Percentiles rank a stretch among this genome's conserved stretches.
phyloP scores from a whole-genome alignment of 1,284 basidiomycete species.

The Puccinia polysora region DNA sequence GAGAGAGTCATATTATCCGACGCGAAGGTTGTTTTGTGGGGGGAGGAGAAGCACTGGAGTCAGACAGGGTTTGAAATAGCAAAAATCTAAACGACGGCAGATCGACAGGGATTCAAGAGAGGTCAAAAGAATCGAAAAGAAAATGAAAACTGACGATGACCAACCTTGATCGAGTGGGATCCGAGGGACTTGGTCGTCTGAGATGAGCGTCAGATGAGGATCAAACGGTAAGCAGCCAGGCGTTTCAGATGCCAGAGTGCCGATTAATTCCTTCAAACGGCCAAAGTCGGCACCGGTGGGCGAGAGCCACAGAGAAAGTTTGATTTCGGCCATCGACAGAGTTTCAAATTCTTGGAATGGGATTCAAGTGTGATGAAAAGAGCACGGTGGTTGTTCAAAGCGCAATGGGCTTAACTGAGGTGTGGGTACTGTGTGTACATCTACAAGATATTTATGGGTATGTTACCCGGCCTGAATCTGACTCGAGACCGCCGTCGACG shows the following conservation, averaged over 20 bases:
- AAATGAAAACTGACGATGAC: slow-evolving; percentile 21
- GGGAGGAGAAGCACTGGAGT: neutral
- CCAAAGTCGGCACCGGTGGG: slow-evolving; percentile 9
- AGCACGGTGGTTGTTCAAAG: no score
- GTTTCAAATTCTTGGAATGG: no score
- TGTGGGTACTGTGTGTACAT: no score
- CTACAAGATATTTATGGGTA: no score
- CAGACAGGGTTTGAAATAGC: neutral
- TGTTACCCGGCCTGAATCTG: no score
- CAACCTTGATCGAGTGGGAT: slow-evolving; percentile 30
- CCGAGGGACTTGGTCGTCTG: slow-evolving; percentile 32
- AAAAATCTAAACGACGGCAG: neutral
- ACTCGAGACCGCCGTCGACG: no score
- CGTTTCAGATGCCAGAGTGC: slow-evolving; percentile 14
- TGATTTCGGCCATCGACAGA: slow-evolving; percentile 12
- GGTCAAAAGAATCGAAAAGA: neutral
- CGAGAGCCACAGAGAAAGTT: slow-evolving; percentile 33
- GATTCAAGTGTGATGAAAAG: no score
- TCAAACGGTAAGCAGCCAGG: slow-evolving; percentile 24
- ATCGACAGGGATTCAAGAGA: neutral
- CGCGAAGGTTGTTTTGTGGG: no score
- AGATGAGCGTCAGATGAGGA: slow-evolving; percentile 29
- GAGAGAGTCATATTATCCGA: no score
- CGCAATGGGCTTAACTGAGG: no score
- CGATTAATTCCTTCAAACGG: slow-evolving; percentile 18